Percentiles rank a stretch among this genome's conserved stretches.
These are phyloP conservation scores for Cymbopogon flexuosus DNA, from an alignment of 202 grass and related monocot genomes.

Conservation along the genomic window DNA sequence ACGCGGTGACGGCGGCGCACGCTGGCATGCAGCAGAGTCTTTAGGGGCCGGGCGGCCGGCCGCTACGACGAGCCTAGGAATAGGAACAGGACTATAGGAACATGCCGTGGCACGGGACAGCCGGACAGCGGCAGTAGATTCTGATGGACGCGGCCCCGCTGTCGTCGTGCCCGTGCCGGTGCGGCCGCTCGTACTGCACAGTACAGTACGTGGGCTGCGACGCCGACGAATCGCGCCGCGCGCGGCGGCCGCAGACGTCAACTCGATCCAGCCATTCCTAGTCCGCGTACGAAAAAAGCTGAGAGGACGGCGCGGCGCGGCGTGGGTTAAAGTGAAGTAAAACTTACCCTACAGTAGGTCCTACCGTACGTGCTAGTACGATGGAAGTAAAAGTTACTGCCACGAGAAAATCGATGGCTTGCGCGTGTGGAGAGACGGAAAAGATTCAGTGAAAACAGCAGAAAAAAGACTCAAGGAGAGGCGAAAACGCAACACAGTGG, in stretches of 20 bases:
- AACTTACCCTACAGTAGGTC: too few species aligned
- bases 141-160: neutral
- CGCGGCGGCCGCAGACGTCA: neutral
- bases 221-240: neutral
- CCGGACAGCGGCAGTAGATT: neutral
- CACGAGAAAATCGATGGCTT: too few species aligned
- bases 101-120: neutral
- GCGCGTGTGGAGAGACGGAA: too few species aligned
- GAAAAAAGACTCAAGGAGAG: too few species aligned
- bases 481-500: too few species aligned
- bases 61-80: too few species aligned
- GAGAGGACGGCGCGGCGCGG: neutral
- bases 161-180: too few species aligned
- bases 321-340: neutral
- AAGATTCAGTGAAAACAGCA: too few species aligned
- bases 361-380: too few species aligned
- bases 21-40: neutral
- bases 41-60: neutral
- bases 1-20: neutral
- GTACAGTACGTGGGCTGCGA: too few species aligned
- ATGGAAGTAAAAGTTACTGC: too few species aligned
- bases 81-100: neutral
- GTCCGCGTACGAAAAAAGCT: neutral
- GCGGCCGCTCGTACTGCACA: too few species aligned
- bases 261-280: neutral